Evolutionary conservation across 1,284 basidiomycete genomes (phyloP).

Genomic region (Puccinia polysora): DNA sequence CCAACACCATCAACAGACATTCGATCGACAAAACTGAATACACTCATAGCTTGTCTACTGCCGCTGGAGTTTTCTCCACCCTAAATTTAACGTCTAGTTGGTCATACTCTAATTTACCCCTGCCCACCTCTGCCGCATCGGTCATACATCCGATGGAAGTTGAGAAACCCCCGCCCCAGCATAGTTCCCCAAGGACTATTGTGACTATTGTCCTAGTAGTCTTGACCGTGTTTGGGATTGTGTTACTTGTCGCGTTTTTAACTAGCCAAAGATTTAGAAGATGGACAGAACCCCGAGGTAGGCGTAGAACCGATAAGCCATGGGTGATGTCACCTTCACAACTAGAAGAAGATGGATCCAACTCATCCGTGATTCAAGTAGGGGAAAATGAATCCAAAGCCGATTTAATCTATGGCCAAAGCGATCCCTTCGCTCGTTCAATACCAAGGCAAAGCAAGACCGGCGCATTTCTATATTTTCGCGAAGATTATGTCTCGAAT

Average conservation of each 20-base stretch:
- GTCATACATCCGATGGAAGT: background rate
- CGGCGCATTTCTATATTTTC: slow-evolving; percentile 2
- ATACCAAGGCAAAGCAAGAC: slow-evolving; percentile 8
- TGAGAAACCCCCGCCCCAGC: background rate
- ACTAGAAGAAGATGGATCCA: background rate
- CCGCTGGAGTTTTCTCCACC: no score
- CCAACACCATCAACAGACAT: no score
- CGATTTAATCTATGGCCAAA: slow-evolving; percentile 1
- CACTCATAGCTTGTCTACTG: no score
- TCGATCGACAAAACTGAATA: no score
- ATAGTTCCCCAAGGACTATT: background rate
- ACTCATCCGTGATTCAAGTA: background rate
- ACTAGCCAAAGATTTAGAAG: slow-evolving; percentile 18
- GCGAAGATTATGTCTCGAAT: background rate
- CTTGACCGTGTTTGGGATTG: background rate
- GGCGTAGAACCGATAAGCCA: background rate
- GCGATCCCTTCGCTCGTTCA: slow-evolving; percentile 9
- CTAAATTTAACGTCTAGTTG: no score
- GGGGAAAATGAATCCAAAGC: background rate
- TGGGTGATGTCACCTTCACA: background rate
- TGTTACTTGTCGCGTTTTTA: background rate
- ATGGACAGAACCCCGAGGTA: slow-evolving; percentile 3
- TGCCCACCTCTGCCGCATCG: slow-evolving; percentile 15
- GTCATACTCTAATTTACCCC: no score
- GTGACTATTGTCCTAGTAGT: background rate